phyloP scores from a whole-genome alignment of 108 stramenopile species.

The Nitzschia sp. region DNA sequence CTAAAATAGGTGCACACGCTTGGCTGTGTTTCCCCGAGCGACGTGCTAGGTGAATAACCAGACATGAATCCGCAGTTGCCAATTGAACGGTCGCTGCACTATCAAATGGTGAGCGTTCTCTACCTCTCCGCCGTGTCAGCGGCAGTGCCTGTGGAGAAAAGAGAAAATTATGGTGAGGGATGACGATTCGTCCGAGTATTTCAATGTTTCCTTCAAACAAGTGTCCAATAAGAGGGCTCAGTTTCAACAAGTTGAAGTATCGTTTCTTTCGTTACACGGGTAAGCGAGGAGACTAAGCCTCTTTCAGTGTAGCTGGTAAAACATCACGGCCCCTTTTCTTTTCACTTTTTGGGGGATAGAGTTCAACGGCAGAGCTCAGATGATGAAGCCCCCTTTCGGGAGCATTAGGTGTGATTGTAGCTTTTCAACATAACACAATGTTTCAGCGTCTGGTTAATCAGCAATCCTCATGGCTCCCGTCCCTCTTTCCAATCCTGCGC shows the following conservation, averaged over 20 bases:
- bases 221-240: not conserved
- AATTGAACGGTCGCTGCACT: conserved; percentile 71
- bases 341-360: not conserved
- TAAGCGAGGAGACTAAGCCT: conserved; percentile 35
- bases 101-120: conserved; percentile 24
- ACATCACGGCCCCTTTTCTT: conserved; percentile 7
- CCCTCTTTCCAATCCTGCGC: not conserved
- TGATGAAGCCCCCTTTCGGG: not conserved
- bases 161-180: not conserved
- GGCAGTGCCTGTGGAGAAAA: not conserved
- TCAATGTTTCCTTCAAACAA: not conserved
- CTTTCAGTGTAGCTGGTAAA: conserved; percentile 41
- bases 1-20: conserved; percentile 38
- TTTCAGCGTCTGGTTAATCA: conserved; percentile 32
- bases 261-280: conserved; percentile 16
- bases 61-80: conserved; percentile 47
- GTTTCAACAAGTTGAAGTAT: conserved; percentile 3
- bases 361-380: conserved; percentile 3
- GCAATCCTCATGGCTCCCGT: conserved; percentile 20
- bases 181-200: too few species aligned
- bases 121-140: not conserved
- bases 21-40: conserved; percentile 18
- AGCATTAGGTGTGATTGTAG: conserved; percentile 9
- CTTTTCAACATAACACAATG: not conserved
- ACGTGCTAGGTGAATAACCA: conserved; percentile 62